Conservation (phyloP, 371 early-diverging fungal species). For the Caulochytrium protostelioides region DNA sequence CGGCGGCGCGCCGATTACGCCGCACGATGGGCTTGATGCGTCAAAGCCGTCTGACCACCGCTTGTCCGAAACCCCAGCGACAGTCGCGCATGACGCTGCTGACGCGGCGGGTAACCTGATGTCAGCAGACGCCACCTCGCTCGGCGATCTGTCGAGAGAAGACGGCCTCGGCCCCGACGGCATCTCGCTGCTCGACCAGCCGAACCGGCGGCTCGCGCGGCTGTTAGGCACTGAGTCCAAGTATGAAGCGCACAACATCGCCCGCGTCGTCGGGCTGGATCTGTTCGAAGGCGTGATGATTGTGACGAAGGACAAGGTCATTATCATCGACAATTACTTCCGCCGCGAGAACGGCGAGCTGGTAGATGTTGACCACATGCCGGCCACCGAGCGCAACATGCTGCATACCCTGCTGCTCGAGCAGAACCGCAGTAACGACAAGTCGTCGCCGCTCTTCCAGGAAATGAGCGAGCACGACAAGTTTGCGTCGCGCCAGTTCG, state of each 20-base stretch:
- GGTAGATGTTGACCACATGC: constrained; percentile 49
- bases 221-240: constrained; percentile 46
- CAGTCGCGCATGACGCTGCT: constrained; percentile 23
- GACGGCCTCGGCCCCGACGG: no score
- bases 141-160: no score
- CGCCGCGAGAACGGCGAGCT: constrained; percentile 32
- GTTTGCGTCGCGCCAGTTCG: constrained; percentile 4
- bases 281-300: constrained; percentile 46
- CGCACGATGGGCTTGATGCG: no score
- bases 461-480: constrained; percentile 25
- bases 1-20: no score
- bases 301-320: constrained; percentile 47
- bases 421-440: constrained; percentile 25
- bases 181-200: no score
- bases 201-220: constrained; percentile 45
- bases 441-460: constrained; percentile 14
- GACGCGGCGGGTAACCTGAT: no score
- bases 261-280: constrained; percentile 47
- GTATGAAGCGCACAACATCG: constrained; percentile 46
- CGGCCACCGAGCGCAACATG: constrained; percentile 35
- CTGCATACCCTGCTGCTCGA: constrained; percentile 7
- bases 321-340: constrained; percentile 54
- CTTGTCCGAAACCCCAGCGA: constrained; percentile 3
- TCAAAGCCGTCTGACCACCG: no score
- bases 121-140: no score